Percentiles rank a stretch among this genome's conserved stretches.
Evolutionary conservation across 495 filamentous ascomycete species (phyloP).

Genomic region (Lentithecium fluviatile): DNA sequence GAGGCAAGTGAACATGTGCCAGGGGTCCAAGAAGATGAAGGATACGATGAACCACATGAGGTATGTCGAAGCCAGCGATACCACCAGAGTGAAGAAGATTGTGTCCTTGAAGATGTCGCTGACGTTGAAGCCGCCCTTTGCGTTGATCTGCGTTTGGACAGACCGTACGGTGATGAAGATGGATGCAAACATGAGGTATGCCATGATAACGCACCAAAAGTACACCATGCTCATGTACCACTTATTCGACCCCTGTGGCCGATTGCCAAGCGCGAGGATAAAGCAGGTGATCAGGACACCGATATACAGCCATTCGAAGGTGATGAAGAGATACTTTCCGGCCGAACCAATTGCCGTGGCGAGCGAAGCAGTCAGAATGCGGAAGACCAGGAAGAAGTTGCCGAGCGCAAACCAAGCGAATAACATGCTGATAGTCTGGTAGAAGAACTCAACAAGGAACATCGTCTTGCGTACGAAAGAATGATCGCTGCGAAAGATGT

Average conservation of each 20-base stretch:
- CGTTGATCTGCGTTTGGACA: conserved; percentile 63
- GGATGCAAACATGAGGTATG: conserved; percentile 91
- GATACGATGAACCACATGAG: conserved; percentile 90
- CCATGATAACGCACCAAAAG: conserved; percentile 95
- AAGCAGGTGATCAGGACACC: conserved; percentile 91
- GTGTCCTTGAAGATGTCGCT: conserved; percentile 76
- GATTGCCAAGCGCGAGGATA: conserved; percentile 90
- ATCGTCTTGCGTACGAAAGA: conserved; percentile 81
- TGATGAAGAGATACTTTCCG: conserved; percentile 76
- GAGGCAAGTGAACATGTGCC: conserved; percentile 97
- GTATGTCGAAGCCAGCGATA: conserved; percentile 89
- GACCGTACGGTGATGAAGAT: conserved; percentile 91
- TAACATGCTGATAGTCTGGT: conserved; percentile 93
- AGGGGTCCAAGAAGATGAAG: conserved; percentile 95
- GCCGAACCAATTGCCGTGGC: conserved; percentile 63
- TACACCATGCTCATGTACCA: conserved; percentile 96
- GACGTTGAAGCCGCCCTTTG: conserved; percentile 56
- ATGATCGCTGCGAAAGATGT: conserved; percentile 90
- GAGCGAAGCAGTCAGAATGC: conserved; percentile 88
- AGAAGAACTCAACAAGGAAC: conserved; percentile 88
- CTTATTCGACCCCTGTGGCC: conserved; percentile 88
- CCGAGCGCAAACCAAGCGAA: conserved; percentile 99
- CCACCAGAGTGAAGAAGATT: conserved; percentile 89
- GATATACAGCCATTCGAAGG: conserved; percentile 96
- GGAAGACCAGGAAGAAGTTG: conserved; percentile 99